A percentile compares a stretch with the other conserved stretches of the same genome.
Conservation (phyloP, 371 early-diverging fungal species). For the Thermomucor indicae-seudaticae region DNA sequence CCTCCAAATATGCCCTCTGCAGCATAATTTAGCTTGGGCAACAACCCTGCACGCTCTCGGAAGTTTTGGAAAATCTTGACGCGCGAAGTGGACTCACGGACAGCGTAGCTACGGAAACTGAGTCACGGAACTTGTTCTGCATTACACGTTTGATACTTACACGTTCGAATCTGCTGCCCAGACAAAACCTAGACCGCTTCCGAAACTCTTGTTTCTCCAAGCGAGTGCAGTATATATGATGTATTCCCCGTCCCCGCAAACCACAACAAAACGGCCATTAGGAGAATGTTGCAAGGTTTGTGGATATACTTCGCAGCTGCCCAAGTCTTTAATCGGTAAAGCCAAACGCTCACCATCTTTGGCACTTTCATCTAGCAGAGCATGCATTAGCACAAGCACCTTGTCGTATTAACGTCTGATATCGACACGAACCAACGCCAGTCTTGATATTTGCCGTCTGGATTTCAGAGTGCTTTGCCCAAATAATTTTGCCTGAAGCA, state of each 20-base stretch:
- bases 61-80: slow-evolving; percentile 91
- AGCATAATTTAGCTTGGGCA: slow-evolving; percentile 67
- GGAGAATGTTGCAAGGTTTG: slow-evolving; percentile 96
- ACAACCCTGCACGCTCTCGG: slow-evolving; percentile 76
- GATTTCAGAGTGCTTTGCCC: slow-evolving; percentile 96
- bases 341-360: slow-evolving; percentile 92
- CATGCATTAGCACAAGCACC: neutral
- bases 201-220: slow-evolving; percentile 99
- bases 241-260: slow-evolving; percentile 98
- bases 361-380: slow-evolving; percentile 54
- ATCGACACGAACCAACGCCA: slow-evolving; percentile 34
- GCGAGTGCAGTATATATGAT: slow-evolving; percentile 98
- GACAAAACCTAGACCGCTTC: slow-evolving; percentile 91
- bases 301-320: slow-evolving; percentile 96
- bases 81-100: slow-evolving; percentile 84
- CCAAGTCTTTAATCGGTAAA: slow-evolving; percentile 90
- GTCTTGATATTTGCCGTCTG: slow-evolving; percentile 92
- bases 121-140: neutral
- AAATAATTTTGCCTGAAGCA: slow-evolving; percentile 92
- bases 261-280: slow-evolving; percentile 97
- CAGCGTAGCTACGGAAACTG: slow-evolving; percentile 67
- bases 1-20: slow-evolving; percentile 96
- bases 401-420: neutral
- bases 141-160: slow-evolving; percentile 24
- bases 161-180: slow-evolving; percentile 96